Percentiles rank a stretch among this genome's conserved stretches.
phyloP scores from a whole-genome alignment of 306 rosid species.

The Arachis hypogaea region DNA sequence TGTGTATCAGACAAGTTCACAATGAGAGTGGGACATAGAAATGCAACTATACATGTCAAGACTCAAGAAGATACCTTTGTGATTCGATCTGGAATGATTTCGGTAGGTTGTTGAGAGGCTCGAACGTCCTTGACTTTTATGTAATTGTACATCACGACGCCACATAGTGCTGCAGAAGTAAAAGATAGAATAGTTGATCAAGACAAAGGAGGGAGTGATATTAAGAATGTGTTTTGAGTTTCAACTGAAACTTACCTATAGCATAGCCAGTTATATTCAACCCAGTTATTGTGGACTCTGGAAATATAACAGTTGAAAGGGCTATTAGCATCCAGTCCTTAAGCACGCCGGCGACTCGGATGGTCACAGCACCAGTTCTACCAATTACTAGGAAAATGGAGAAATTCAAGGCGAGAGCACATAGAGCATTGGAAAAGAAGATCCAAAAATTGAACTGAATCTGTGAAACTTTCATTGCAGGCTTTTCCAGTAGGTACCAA shows the following conservation, averaged over 20 bases:
- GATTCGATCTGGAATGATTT: constrained; percentile 66
- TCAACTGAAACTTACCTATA: constrained; percentile 59
- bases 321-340: constrained; percentile 98
- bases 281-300: constrained; percentile 87
- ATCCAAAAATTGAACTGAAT: constrained; percentile 92
- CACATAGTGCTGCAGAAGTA: constrained; percentile 69
- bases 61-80: constrained; percentile 55
- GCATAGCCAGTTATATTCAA: constrained; percentile 92
- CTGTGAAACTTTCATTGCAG: constrained; percentile 82
- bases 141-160: constrained; percentile 94
- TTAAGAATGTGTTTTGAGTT: background rate
- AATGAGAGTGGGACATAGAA: background rate
- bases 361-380: constrained; percentile 95
- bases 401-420: constrained; percentile 94
- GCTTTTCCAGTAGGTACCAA: constrained; percentile 90
- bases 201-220: background rate
- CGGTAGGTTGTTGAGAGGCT: constrained; percentile 68
- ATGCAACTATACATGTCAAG: constrained; percentile 1
- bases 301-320: constrained; percentile 92
- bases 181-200: constrained; percentile 26
- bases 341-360: constrained; percentile 93
- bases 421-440: constrained; percentile 87
- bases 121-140: constrained; percentile 90
- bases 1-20: constrained; percentile 38
- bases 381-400: constrained; percentile 94